phyloP scores from a whole-genome alignment of 140 eudicot genomes.

The Eryngium alpinum region DNA sequence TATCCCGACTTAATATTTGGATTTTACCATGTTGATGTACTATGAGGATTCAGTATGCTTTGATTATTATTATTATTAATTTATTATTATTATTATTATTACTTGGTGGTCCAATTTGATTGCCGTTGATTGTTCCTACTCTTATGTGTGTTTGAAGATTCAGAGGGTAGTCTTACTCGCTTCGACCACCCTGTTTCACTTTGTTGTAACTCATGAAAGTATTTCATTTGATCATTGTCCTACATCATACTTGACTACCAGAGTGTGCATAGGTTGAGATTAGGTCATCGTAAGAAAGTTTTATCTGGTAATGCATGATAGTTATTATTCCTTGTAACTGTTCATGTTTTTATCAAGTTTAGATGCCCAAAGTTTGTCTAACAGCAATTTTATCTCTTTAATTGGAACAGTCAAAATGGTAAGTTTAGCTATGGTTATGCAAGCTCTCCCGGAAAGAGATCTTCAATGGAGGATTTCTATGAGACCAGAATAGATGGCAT shows the following conservation, averaged over 20 bases:
- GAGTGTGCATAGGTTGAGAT: neutral
- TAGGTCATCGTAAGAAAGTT: no score
- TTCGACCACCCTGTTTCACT: neutral
- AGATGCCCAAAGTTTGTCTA: neutral
- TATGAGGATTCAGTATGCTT: neutral
- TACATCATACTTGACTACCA: neutral
- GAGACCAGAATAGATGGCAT: conserved; percentile 91
- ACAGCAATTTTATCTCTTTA: neutral
- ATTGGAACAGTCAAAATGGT: conserved; percentile 52
- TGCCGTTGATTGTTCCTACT: neutral
- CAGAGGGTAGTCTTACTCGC: neutral
- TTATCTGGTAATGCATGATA: neutral
- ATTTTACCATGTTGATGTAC: no score
- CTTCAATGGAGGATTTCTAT: conserved; percentile 95
- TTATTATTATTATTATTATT: neutral
- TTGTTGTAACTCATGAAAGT: neutral
- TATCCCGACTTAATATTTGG: no score
- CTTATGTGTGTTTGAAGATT: neutral
- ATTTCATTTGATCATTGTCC: neutral
- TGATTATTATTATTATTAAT: neutral
- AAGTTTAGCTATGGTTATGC: conserved; percentile 91
- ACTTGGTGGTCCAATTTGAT: neutral
- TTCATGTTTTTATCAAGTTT: neutral
- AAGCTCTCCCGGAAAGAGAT: conserved; percentile 86
- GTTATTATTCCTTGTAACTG: neutral